Percentiles rank a stretch among this genome's conserved stretches.
Evolutionary conservation across 352 stramenopile genomes (phyloP).

Genomic region (Pythium biforme): DNA sequence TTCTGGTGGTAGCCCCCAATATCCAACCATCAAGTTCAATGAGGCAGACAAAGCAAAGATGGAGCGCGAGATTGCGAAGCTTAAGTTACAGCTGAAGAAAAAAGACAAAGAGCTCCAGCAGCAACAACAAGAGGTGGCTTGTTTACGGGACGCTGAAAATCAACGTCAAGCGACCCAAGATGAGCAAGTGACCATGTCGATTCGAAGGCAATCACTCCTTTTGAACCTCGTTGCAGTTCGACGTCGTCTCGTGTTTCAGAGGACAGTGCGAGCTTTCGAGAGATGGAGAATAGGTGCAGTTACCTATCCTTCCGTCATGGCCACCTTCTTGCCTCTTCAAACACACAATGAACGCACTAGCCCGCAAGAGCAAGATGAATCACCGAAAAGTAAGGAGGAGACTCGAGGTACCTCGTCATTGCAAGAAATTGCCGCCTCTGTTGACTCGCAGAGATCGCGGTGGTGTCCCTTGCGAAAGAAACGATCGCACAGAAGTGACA

Average conservation of each 20-base stretch:
- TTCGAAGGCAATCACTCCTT: conserved; percentile 32
- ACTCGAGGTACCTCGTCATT: neutral
- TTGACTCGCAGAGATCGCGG: neutral
- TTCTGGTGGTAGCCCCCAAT: conserved; percentile 17
- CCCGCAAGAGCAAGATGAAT: neutral
- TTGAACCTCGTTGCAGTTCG: conserved; percentile 40
- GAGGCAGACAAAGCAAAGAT: conserved; percentile 38
- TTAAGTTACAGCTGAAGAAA: conserved; percentile 36
- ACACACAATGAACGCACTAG: neutral
- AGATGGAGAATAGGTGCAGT: conserved; percentile 42
- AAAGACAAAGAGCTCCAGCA: conserved; percentile 35
- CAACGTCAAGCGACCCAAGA: conserved; percentile 21
- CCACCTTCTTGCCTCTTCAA: no score
- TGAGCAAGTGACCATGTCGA: conserved; percentile 1
- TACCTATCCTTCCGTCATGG: no score
- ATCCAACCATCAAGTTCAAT: conserved; percentile 26
- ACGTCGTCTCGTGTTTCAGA: conserved; percentile 26
- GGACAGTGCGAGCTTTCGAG: conserved; percentile 31
- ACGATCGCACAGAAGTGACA: neutral
- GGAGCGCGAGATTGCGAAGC: conserved; percentile 38
- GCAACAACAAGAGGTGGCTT: conserved; percentile 18
- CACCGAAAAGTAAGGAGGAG: neutral
- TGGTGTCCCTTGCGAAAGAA: neutral
- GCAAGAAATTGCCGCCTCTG: neutral
- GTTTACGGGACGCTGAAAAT: conserved; percentile 13